Percentiles rank a stretch among this genome's conserved stretches.
These are phyloP conservation scores for Huntiella moniliformis DNA, from an alignment of 2,329 filamentous ascomycete species.

Conservation along the genomic window DNA sequence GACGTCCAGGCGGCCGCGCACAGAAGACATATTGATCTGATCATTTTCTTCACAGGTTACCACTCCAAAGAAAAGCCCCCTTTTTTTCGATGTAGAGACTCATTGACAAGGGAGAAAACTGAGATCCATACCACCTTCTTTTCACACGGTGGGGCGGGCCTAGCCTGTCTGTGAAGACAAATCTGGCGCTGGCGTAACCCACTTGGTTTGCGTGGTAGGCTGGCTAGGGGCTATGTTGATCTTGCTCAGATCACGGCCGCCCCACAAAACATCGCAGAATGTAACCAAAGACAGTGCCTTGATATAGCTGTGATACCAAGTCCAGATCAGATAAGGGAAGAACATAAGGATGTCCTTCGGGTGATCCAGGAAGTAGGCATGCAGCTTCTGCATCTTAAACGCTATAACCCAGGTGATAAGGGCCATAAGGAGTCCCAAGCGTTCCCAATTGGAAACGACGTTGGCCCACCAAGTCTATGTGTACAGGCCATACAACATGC, in stretches of 20 bases:
- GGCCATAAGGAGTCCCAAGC: neutral
- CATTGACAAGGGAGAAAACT: no score
- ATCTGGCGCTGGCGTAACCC: no score
- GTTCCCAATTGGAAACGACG: neutral
- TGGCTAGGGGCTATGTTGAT: neutral
- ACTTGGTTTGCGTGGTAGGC: no score
- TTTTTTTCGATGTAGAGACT: no score
- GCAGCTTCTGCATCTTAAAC: slow-evolving; percentile 38
- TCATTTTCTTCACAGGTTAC: no score
- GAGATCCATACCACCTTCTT: no score
- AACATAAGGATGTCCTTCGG: slow-evolving; percentile 33
- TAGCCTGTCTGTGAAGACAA: no score
- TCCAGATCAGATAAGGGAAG: slow-evolving; percentile 32
- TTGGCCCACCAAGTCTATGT: slow-evolving; percentile 5
- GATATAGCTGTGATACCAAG: slow-evolving; percentile 37
- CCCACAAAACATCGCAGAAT: slow-evolving; percentile 27
- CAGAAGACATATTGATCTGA: no score
- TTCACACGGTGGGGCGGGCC: no score
- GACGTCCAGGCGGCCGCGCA: no score
- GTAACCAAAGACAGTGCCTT: slow-evolving; percentile 38
- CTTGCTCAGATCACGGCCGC: slow-evolving; percentile 10
- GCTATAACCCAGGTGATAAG: slow-evolving; percentile 28
- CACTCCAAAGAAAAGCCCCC: no score
- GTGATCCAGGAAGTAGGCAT: slow-evolving; percentile 30
- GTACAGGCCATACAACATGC: slow-evolving; percentile 20